A percentile compares a stretch with the other conserved stretches of the same genome.
Evolutionary conservation across 257 asterid genomes (phyloP).

Genomic region (Knoxia roxburghii): DNA sequence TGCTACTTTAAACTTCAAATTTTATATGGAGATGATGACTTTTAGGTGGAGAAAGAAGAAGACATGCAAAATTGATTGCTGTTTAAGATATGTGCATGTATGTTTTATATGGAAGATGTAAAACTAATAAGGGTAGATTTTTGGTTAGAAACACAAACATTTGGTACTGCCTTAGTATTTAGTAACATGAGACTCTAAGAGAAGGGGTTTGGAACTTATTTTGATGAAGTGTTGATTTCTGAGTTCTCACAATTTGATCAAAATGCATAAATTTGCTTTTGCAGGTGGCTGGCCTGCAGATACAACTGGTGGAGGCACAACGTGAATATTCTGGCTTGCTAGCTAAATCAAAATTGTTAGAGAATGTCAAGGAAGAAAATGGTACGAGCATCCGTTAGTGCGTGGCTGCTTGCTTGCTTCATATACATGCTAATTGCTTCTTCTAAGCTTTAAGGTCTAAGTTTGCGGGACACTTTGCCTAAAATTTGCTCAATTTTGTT

Average conservation of each 20-base stretch:
- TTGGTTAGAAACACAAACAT: neutral
- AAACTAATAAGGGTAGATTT: too few relatives aligned
- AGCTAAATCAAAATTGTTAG: conserved; percentile 14
- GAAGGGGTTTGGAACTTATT: neutral
- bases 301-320: conserved; percentile 12
- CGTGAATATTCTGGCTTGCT: conserved; percentile 19
- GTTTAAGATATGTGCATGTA: too few relatives aligned
- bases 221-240: neutral
- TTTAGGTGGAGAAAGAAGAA: neutral
- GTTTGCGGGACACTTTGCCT: neutral
- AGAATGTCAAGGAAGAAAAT: conserved; percentile 11
- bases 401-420: neutral
- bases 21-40: neutral
- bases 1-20: neutral
- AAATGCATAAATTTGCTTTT: neutral
- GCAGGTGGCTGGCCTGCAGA: conserved; percentile 17
- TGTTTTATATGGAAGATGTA: too few relatives aligned
- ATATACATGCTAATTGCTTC: neutral
- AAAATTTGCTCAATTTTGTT: neutral
- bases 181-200: neutral
- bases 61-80: neutral
- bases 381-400: neutral
- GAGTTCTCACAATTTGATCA: neutral
- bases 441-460: too few relatives aligned
- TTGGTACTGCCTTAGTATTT: neutral